Percentiles rank a stretch among this genome's conserved stretches.
Conservation (phyloP, 305 asterid species). For the Solanum hybrid region DNA sequence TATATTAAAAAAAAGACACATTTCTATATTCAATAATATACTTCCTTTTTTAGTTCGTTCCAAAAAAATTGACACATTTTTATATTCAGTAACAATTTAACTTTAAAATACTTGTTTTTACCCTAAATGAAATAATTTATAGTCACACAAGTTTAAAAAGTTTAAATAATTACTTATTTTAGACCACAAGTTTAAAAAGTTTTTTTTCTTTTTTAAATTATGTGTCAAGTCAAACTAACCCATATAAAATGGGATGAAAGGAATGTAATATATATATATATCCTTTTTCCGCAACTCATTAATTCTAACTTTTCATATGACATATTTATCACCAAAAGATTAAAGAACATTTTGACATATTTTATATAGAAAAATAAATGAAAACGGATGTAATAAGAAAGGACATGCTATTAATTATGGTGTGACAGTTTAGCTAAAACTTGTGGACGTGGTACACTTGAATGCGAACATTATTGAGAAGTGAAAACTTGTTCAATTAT, state of each 20-base stretch:
- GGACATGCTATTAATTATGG: neutral
- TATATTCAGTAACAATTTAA: neutral
- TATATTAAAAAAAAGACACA: neutral
- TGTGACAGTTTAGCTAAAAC: neutral
- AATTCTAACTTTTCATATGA: neutral
- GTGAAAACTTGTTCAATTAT: neutral
- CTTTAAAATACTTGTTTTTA: too few relatives aligned
- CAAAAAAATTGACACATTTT: too few relatives aligned
- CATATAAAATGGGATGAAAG: neutral
- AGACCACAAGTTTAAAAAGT: rapidly evolving
- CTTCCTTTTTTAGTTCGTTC: too few relatives aligned
- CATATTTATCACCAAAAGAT: neutral
- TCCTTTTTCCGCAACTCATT: neutral
- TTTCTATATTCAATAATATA: too few relatives aligned
- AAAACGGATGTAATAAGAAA: neutral
- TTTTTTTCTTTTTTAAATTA: too few relatives aligned
- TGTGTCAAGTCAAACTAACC: neutral
- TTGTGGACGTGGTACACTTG: neutral
- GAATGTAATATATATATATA: too few relatives aligned
- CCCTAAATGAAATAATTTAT: neutral
- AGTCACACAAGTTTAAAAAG: neutral
- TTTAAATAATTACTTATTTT: too few relatives aligned
- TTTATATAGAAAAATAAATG: too few relatives aligned
- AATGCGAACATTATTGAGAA: neutral
- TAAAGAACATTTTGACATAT: too few relatives aligned